Evolutionary conservation across 345 rosid species (phyloP).

Genomic region (Pistacia vera): DNA sequence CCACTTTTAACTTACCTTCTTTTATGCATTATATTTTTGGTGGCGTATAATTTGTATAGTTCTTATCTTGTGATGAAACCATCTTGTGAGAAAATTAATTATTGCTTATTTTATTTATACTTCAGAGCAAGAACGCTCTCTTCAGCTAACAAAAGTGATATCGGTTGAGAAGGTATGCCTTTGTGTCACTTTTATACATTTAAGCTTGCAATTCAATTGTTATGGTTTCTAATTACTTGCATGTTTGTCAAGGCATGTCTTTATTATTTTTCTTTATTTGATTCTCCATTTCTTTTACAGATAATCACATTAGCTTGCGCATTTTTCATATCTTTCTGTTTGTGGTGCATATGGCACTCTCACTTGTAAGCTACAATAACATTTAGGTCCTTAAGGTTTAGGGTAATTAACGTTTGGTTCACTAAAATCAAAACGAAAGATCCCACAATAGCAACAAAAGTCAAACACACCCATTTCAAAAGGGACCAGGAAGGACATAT

Average conservation of each 20-base stretch:
- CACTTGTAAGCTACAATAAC: not conserved
- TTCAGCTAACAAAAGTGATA: conserved; percentile 25
- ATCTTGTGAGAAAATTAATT: conserved; percentile 8
- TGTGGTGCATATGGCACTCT: not conserved
- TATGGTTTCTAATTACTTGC: not conserved
- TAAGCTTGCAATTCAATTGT: not conserved
- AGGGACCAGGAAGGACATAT: no score
- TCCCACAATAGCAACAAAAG: no score
- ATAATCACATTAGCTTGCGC: not conserved
- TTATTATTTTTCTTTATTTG: not conserved
- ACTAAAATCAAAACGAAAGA: no score
- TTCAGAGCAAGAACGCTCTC: conserved; percentile 33
- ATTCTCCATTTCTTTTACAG: not conserved
- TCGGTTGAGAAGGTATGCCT: conserved; percentile 39
- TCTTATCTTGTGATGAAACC: not conserved
- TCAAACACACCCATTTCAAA: no score
- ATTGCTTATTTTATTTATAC: conserved; percentile 17
- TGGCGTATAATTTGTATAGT: not conserved
- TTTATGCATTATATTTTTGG: not conserved
- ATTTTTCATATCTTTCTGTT: not conserved
- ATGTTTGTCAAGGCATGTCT: not conserved
- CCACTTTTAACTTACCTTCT: not conserved
- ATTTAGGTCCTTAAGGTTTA: no score
- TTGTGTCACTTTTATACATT: not conserved
- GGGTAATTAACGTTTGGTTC: no score